Evolutionary conservation across 2,329 filamentous ascomycete species (phyloP), one percentile per base, ranked within the genome.

Genomic region (Xylaria sp.): DNA sequence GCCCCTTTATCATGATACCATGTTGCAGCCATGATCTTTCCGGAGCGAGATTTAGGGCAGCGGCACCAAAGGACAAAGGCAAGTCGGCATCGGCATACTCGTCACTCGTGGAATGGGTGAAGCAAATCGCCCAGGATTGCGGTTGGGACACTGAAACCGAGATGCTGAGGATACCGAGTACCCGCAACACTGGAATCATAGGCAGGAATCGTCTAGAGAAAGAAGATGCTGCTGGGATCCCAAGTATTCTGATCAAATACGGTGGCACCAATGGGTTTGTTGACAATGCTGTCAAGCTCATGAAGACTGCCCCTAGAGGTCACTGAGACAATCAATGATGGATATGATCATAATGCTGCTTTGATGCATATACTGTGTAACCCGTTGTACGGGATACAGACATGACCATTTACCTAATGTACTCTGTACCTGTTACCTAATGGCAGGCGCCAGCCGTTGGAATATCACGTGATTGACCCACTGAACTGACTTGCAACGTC

Each of bases 21-120:
- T 99, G 94, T 77, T 99, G 94, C 76, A 96, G 91, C 65, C 92
- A 97, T 76, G 83, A 89, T 60, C 84, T 99, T 1, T 85, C 86
- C 0, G 94, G 94, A 1, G 83, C 84, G 23, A 80, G 76, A 60
- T 94, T 88, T 71, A 86, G 94, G 16, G 88, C 90, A 13, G 80
- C 82, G 7, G 76, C 79, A 7, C 82, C 83, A 1, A 79, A 78
- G 53, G 76, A 79, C 59, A 78, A 77, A 67, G 70, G 72, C 52
- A 80, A 81, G 64, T 69, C 75, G 16, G 79, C 80, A 9, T 95
- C 91, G 3, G 88, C 89, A 30, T 97, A 96, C 73, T 88, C 91
- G 0, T 89, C 89, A 1, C 81, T 99, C 13, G 91, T 93, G 18
- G 84, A 84, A 53, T 97, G 93, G 82, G 85, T 92, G 0, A 79